Base-by-base conservation (phyloP, 2,329 filamentous ascomycete species). In the Ascochyta pisi region DNA sequence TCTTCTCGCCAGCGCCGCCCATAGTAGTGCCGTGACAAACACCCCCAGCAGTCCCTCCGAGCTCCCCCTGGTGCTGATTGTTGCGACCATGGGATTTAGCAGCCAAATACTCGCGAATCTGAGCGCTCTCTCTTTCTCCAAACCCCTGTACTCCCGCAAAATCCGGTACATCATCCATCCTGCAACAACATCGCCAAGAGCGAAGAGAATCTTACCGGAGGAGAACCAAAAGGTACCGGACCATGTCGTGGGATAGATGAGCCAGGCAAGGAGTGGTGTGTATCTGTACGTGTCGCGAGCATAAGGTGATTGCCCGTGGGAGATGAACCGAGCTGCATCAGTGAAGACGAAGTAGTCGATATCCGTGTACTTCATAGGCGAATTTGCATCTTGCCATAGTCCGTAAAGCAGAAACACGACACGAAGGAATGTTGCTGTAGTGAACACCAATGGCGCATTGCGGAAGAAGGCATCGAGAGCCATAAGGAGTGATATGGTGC, bases 341-440 rank as follows among this genome's bases (percentile, higher is more conserved):
- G 95, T 98, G 81, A 99, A 99, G 75, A 99, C 95, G 63, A 92
- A 87, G 78, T 99, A 99, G 82, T 99, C 95, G 68, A 99, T 97
- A 78, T 99, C 95, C 47, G 95, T 99, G 81, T 98, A 99, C 79
- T 98, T 98, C 71, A 99, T 80, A 13, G 94, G 88, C 7, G 92
- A 96, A 78, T 93, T 84, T 57, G 91, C 89, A 78, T 99, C 95
- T 79, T 99, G 95, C 82, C 91, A 93, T 58, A 92, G 85, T 55
- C 95, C 94, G 75, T 98, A 98, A 68, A 96, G 73, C 45, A 98
- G 84, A 61, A 99, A 87, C 29, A 80, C 74, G 6, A 86, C 73
- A 58, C 95, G 91, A 23, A 99, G 84, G 43, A 87, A 67, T 50
- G 87, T 79, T 10, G 81, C 76, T 24, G 75, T 60, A 27, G 76